Conservation (phyloP, 164 flowering plant genomes). For the Dillenia turbinata region DNA sequence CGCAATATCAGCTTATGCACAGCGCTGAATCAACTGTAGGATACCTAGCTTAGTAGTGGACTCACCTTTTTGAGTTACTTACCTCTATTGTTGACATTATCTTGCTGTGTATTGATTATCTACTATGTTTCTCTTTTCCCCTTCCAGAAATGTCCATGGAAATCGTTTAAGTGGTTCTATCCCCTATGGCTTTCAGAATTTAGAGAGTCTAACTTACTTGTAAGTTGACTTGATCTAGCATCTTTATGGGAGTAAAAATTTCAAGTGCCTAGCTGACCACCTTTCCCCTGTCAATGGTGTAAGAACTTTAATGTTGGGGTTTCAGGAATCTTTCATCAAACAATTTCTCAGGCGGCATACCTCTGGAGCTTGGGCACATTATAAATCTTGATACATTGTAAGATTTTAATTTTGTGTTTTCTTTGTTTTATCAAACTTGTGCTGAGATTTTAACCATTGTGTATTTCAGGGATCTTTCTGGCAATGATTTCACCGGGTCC, state of each 20-base stretch:
- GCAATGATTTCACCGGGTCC: conserved; percentile 64
- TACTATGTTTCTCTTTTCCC: background rate
- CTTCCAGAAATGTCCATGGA: conserved; percentile 77
- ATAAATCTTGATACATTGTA: conserved; percentile 88
- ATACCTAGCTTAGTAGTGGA: background rate
- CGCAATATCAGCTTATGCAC: conserved; percentile 50
- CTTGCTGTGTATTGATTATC: background rate
- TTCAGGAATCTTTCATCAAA: conserved; percentile 79
- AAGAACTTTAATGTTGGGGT: background rate
- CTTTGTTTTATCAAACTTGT: background rate
- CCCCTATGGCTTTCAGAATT: conserved; percentile 55
- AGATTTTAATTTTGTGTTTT: conserved; percentile 9
- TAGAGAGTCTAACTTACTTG: conserved; percentile 81
- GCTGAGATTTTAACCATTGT: background rate
- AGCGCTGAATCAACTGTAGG: conserved; percentile 86
- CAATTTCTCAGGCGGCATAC: conserved; percentile 66
- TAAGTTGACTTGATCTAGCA: conserved; percentile 27
- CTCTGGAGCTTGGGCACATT: conserved; percentile 69
- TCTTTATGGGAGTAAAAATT: no score
- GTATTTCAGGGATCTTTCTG: conserved; percentile 68
- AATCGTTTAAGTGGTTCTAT: conserved; percentile 76
- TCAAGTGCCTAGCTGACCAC: background rate
- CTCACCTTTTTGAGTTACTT: background rate
- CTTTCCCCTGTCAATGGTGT: background rate
- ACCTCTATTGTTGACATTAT: background rate